Evolutionary conservation across 2,329 filamentous ascomycete species (phyloP).

Genomic region (Calonectria leucothoes): DNA sequence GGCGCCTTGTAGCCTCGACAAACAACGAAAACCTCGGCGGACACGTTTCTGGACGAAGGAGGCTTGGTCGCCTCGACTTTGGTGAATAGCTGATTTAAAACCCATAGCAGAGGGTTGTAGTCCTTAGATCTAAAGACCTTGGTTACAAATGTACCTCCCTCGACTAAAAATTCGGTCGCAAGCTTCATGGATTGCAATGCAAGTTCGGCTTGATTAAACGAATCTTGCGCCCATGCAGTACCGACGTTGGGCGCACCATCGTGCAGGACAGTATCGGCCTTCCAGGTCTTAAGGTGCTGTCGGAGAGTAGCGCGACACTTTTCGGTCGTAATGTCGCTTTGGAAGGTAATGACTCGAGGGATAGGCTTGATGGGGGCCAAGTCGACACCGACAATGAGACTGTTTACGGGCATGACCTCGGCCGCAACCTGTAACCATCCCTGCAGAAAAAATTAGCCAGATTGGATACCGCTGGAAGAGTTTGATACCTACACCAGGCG

Average conservation of each 20-base stretch:
- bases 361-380: constrained; percentile 96
- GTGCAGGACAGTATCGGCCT: constrained; percentile 94
- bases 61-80: constrained; percentile 98
- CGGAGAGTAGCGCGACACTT: constrained; percentile 93
- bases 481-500: constrained; percentile 77
- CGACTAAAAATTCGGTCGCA: constrained; percentile 90
- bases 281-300: constrained; percentile 93
- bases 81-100: constrained; percentile 94
- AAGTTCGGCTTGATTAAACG: constrained; percentile 96
- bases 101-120: constrained; percentile 95
- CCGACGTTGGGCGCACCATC: constrained; percentile 98
- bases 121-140: constrained; percentile 98
- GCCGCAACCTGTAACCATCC: constrained; percentile 97
- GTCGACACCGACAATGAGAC: constrained; percentile 94
- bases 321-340: constrained; percentile 97
- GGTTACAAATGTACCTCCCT: constrained; percentile 94
- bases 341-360: constrained; percentile 92
- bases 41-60: constrained; percentile 94
- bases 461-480: not conserved
- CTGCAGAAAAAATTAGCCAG: constrained; percentile 55
- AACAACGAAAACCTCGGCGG: constrained; percentile 98
- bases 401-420: constrained; percentile 91
- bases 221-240: constrained; percentile 98
- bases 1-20: constrained; percentile 96
- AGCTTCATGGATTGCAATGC: constrained; percentile 91